phyloP scores from a whole-genome alignment of 2,329 filamentous ascomycete species.

The Niveomyces coronatus region DNA sequence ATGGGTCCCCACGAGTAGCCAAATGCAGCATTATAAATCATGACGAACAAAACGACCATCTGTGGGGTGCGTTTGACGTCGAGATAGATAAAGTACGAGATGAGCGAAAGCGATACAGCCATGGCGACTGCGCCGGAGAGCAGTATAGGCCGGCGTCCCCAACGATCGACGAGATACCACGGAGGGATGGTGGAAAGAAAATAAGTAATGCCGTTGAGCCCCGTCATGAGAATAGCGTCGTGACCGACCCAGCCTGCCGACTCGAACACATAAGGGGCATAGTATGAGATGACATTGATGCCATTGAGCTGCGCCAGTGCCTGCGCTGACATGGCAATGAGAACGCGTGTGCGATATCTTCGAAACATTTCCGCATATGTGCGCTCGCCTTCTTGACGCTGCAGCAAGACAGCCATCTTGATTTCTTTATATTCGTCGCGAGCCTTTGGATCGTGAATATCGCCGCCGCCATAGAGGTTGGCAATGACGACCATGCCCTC shows the following conservation, averaged over 20 bases:
- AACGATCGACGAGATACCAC: conserved; percentile 92
- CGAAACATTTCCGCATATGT: conserved; percentile 91
- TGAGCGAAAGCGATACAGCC: conserved; percentile 75
- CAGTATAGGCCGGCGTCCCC: conserved; percentile 81
- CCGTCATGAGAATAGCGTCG: conserved; percentile 90
- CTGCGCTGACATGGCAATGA: conserved; percentile 98
- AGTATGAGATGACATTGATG: conserved; percentile 99
- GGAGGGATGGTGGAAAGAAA: conserved; percentile 86
- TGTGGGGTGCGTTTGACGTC: conserved; percentile 69
- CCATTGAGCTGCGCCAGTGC: conserved; percentile 93
- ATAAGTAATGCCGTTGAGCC: conserved; percentile 86
- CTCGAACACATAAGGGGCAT: conserved; percentile 92
- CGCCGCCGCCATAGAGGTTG: conserved; percentile 89
- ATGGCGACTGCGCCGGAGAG: conserved; percentile 84
- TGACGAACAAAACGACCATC: conserved; percentile 86
- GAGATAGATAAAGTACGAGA: conserved; percentile 92
- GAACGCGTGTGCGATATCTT: conserved; percentile 81
- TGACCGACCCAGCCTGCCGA: conserved; percentile 92
- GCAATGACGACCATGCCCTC: conserved; percentile 98
- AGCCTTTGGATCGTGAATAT: conserved; percentile 87
- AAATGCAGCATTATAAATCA: conserved; percentile 97
- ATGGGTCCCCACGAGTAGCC: conserved; percentile 94
- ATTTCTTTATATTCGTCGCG: conserved; percentile 96
- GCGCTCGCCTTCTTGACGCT: conserved; percentile 90
- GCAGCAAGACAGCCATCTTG: conserved; percentile 92